These are phyloP conservation scores for Cornus kousa DNA, from an alignment of 148 eudicot species.

Conservation along the genomic window DNA sequence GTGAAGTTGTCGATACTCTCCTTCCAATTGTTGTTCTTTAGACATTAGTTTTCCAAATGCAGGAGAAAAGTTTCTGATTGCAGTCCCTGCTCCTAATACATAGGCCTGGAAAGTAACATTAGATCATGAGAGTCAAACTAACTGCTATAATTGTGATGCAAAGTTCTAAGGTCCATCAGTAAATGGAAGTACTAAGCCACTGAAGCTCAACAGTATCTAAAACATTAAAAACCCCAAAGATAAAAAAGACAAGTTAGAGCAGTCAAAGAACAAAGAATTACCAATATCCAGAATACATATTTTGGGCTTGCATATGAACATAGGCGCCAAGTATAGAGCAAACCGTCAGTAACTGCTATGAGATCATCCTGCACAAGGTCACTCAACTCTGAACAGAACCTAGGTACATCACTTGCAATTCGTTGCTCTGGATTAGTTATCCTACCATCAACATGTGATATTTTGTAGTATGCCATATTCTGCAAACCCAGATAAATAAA, in stretches of 20 bases:
- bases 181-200: neutral
- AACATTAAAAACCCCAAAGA: neutral
- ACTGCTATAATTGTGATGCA: neutral
- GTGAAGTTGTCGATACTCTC: conserved; percentile 95
- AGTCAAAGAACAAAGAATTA: conserved; percentile 27
- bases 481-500: conserved; percentile 33
- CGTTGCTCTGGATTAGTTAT: conserved; percentile 92
- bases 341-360: conserved; percentile 86
- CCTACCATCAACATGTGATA: conserved; percentile 94
- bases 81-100: conserved; percentile 86
- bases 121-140: neutral
- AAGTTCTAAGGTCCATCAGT: neutral
- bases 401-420: conserved; percentile 95
- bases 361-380: conserved; percentile 97
- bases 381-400: conserved; percentile 91
- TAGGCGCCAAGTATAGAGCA: conserved; percentile 94
- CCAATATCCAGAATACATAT: conserved; percentile 93
- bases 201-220: neutral
- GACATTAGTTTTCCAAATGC: conserved; percentile 93
- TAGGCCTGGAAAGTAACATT: conserved; percentile 57
- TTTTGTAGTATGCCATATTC: conserved; percentile 96
- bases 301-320: conserved; percentile 99
- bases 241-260: conserved; percentile 14
- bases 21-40: conserved; percentile 94
- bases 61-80: conserved; percentile 92